These are phyloP conservation scores for Cydonia oblonga DNA, from an alignment of 331 rosid genomes.

Conservation along the genomic window DNA sequence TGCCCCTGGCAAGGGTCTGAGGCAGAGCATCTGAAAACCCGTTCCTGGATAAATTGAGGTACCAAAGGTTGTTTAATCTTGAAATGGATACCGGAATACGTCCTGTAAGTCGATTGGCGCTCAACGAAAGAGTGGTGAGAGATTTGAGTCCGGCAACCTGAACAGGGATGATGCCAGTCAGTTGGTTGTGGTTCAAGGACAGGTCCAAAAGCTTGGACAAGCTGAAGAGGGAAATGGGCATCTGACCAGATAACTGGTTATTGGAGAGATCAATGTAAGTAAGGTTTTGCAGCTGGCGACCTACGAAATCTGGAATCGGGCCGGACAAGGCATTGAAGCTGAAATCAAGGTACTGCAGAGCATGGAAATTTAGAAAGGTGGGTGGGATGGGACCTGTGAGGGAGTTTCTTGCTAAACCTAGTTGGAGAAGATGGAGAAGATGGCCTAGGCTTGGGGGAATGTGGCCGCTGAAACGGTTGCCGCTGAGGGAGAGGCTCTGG, in stretches of 20 bases:
- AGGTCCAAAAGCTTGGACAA: constrained; percentile 59
- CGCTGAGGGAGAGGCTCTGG: constrained; percentile 53
- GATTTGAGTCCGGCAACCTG: constrained; percentile 61
- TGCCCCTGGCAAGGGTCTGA: constrained; percentile 30
- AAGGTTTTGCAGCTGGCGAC: constrained; percentile 40
- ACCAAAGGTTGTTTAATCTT: constrained; percentile 68
- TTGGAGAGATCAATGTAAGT: constrained; percentile 64
- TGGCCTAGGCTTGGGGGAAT: constrained; percentile 63
- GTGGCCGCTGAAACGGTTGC: constrained; percentile 65
- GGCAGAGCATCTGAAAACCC: constrained; percentile 62
- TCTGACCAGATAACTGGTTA: constrained; percentile 52
- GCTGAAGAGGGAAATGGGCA: constrained; percentile 60
- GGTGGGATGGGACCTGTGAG: constrained; percentile 61
- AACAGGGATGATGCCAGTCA: constrained; percentile 65
- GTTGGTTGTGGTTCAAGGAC: constrained; percentile 59
- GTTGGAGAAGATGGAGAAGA: constrained; percentile 41
- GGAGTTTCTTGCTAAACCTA: constrained; percentile 53
- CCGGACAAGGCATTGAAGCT: constrained; percentile 64
- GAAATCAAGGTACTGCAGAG: constrained; percentile 65
- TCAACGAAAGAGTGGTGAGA: constrained; percentile 53
- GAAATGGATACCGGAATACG: constrained; percentile 61
- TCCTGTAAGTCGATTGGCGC: constrained; percentile 56
- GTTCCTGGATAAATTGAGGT: constrained; percentile 70
- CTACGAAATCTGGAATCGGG: constrained; percentile 50
- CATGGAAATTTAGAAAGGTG: constrained; percentile 33